Evolutionary conservation across 2,329 filamentous ascomycete genomes (phyloP).

Genomic region (Onygenales sp.): DNA sequence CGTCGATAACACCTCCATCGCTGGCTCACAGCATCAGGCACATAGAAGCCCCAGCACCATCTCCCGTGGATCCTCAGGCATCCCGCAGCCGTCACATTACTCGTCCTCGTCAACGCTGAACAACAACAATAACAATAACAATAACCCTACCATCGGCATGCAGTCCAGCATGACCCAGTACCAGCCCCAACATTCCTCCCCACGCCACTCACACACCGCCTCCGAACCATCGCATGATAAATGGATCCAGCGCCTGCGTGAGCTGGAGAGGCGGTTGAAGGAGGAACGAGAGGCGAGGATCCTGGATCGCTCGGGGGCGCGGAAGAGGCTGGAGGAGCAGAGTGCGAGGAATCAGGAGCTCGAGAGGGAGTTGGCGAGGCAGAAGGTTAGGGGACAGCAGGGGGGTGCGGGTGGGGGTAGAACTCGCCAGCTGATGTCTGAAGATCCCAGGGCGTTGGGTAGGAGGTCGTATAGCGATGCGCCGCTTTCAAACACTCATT

Average conservation of each 20-base stretch:
- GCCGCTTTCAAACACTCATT: too few species aligned
- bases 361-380: slow-evolving; percentile 48
- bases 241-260: slow-evolving; percentile 76
- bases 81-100: slow-evolving; percentile 24
- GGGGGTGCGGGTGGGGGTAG: not conserved
- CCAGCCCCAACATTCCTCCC: slow-evolving; percentile 1
- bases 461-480: too few species aligned
- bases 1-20: slow-evolving; percentile 22
- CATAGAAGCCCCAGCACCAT: slow-evolving; percentile 14
- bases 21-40: slow-evolving; percentile 14
- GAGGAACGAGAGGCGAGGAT: slow-evolving; percentile 79
- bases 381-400: not conserved
- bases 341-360: slow-evolving; percentile 64
- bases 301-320: slow-evolving; percentile 73
- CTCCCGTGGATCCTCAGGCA: slow-evolving; percentile 22
- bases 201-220: slow-evolving; percentile 2
- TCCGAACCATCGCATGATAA: slow-evolving; percentile 51
- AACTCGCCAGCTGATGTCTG: not conserved
- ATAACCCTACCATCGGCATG: not conserved
- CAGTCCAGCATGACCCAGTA: not conserved
- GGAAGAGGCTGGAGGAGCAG: slow-evolving; percentile 69
- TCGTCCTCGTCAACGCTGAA: slow-evolving; percentile 23
- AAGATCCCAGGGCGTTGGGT: too few species aligned
- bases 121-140: slow-evolving; percentile 9
- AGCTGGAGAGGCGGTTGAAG: slow-evolving; percentile 81